Conservation (phyloP, 768 basidiomycete species). For the Mycena kentingensis region DNA sequence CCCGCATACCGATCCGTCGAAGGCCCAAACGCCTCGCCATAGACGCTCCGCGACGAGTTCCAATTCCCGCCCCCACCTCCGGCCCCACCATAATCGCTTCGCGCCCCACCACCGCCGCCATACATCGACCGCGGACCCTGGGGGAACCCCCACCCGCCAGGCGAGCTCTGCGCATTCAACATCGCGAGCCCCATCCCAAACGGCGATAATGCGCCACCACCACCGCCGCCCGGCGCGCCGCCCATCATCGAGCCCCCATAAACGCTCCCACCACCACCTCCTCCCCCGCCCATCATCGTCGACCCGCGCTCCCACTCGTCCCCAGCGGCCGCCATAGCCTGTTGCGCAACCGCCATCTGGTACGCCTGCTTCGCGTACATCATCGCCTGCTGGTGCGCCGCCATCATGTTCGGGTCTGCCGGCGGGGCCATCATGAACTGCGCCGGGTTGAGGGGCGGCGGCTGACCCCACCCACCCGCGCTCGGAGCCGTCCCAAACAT, state of each 20-base stretch:
- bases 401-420: conserved; percentile 60
- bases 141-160: conserved; percentile 54
- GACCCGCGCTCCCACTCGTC: conserved; percentile 91
- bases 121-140: conserved; percentile 56
- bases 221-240: conserved; percentile 9
- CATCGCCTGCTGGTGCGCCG: conserved; percentile 88
- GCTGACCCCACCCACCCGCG: conserved; percentile 42
- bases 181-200: conserved; percentile 36
- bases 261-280: conserved; percentile 45
- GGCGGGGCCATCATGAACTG: conserved; percentile 42
- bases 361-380: conserved; percentile 86
- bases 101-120: conserved; percentile 50
- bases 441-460: conserved; percentile 45
- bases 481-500: conserved; percentile 24
- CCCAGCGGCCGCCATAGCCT: conserved; percentile 84
- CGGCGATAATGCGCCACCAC: conserved; percentile 28
- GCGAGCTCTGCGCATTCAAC: conserved; percentile 41
- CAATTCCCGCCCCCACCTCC: conserved; percentile 47
- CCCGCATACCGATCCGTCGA: conserved; percentile 22
- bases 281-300: conserved; percentile 48
- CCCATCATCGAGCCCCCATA: conserved; percentile 41
- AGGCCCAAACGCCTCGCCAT: conserved; percentile 66
- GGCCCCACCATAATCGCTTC: conserved; percentile 41
- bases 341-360: conserved; percentile 88
- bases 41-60: conserved; percentile 64